Evolutionary conservation across 2,329 filamentous ascomycete species (phyloP).

Genomic region (Myriosclerotinia scirpicola): DNA sequence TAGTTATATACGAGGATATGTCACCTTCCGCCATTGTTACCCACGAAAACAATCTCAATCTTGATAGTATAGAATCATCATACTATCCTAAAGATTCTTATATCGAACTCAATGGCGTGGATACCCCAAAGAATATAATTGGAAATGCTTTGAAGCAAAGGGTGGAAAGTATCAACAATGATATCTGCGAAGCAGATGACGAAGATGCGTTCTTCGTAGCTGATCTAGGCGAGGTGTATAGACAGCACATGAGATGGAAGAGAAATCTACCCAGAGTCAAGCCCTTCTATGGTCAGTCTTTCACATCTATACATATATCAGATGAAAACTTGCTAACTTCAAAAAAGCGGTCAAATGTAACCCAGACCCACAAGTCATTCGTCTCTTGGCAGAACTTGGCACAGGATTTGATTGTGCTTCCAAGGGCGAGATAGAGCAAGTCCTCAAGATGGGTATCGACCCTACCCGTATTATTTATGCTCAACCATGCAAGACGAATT

Average conservation of each 20-base stretch:
- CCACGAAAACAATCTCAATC: conserved; percentile 45
- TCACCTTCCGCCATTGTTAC: conserved; percentile 66
- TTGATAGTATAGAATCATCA: conserved; percentile 36
- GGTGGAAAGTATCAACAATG: conserved; percentile 79
- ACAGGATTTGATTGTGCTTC: conserved; percentile 98
- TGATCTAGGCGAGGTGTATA: conserved; percentile 97
- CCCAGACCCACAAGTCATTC: conserved; percentile 84
- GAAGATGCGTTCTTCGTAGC: conserved; percentile 99
- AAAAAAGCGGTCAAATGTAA: conserved; percentile 92
- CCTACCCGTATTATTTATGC: conserved; percentile 96
- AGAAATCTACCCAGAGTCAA: conserved; percentile 87
- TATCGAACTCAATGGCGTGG: conserved; percentile 37
- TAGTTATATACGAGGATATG: conserved; percentile 49
- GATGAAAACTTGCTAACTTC: conserved; percentile 26
- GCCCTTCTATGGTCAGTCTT: conserved; percentile 82
- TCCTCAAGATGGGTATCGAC: conserved; percentile 78
- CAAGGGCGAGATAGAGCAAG: conserved; percentile 93
- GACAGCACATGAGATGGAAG: conserved; percentile 98
- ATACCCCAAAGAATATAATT: conserved; percentile 73
- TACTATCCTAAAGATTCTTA: conserved; percentile 37
- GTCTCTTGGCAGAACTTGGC: conserved; percentile 82
- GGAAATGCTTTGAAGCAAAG: conserved; percentile 83
- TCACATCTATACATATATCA: conserved; percentile 21
- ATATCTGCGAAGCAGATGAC: conserved; percentile 85
- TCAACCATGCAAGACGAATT: conserved; percentile 99